Evolutionary conservation across 208 protist genomes (phyloP), one percentile per base, ranked within the genome.

Genomic region (Endotrypanum monterogeii): DNA sequence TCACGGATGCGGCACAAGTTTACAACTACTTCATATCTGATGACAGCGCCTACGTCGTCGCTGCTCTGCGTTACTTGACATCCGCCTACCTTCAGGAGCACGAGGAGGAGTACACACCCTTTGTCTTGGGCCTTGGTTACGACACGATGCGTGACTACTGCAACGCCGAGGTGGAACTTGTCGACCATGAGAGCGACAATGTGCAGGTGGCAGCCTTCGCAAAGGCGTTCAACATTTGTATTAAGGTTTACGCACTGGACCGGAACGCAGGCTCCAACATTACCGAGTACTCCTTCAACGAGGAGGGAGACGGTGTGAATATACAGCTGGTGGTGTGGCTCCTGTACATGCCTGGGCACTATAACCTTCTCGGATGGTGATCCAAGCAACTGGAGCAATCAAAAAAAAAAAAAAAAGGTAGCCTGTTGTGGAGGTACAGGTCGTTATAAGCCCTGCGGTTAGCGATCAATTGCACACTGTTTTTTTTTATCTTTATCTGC

Each of bases 281-380:
- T 14, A 90, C 87, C 12, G 82, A 82, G 60, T 66, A 79, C 57
- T 41, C 62, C 23, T 74, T 73, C 58, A 79, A 80, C 39, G 76
- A 75, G 37, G 71, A 70, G 50, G 58, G 55, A 7, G 50, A 67
- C 39, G 51, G 44, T 6, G 54, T 73, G n/a, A 71, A n/a, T 1
- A 32, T 62, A 9, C 54, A 30, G 7, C 23, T 73, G 5, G 74
- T 73, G n/a, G 77, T 84, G 11, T 50, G 85, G 60, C 85, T 96
- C 57, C 84, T 94, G 14, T 96, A 86, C 75, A 82, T 85, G 25
- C 92, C 92, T 7, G 92, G 92, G 1, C 92, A 96, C 67, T 96
- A 95, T 67, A 91, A 96, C 70, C 70, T 94, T 18, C 80, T 95
- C 0, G 79, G 84, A 44, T 54, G 48, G 35, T 75, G 56, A 76